phyloP scores from a whole-genome alignment of 371 early-diverging fungal species.

The Catenaria anguillulae region DNA sequence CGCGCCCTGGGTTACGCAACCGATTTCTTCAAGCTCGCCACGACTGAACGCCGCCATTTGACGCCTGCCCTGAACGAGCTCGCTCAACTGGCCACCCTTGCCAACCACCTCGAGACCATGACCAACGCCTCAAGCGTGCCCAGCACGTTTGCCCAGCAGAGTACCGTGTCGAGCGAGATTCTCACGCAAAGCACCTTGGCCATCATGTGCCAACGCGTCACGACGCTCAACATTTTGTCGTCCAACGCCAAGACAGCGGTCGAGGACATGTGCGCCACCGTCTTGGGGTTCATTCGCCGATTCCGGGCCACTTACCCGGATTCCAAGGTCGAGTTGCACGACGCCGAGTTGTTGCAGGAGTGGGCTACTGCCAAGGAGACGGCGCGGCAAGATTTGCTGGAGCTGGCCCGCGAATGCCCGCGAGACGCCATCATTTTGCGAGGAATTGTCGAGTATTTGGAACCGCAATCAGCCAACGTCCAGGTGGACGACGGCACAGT shows the following conservation, averaged over 20 bases:
- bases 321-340: neutral
- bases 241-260: neutral
- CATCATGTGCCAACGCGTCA: neutral
- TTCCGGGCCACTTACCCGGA: neutral
- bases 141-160: neutral
- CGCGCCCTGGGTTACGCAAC: slow-evolving; percentile 1
- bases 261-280: neutral
- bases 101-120: neutral
- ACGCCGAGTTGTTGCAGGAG: neutral
- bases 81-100: neutral
- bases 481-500: neutral
- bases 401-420: neutral
- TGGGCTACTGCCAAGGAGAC: neutral
- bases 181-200: neutral
- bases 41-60: neutral
- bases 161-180: neutral
- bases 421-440: neutral
- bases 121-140: neutral
- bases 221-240: neutral
- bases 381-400: neutral
- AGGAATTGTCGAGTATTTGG: neutral
- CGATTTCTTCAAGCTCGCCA: neutral
- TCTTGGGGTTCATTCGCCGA: neutral
- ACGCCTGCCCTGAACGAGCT: neutral
- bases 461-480: slow-evolving; percentile 1